A percentile compares a stretch with the other conserved stretches of the same genome.
phyloP scores from a whole-genome alignment of 805 yeast species.

The Yarrowia sp. region DNA sequence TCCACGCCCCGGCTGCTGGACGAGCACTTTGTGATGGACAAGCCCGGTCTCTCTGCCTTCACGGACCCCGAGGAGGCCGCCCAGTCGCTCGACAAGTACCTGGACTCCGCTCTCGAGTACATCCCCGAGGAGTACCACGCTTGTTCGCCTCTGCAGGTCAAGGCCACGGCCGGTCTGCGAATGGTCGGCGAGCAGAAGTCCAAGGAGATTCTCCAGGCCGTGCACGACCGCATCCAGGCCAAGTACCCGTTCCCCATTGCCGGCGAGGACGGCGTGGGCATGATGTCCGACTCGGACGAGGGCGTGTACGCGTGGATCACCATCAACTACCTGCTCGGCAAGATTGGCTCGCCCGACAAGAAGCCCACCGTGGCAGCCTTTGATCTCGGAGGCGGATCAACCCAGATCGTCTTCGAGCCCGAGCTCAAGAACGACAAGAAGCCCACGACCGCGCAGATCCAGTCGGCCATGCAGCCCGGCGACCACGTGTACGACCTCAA shows the following conservation, averaged over 20 bases:
- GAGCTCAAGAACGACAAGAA: constrained; percentile 48
- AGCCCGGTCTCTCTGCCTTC: constrained; percentile 77
- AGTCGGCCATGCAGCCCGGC: constrained; percentile 64
- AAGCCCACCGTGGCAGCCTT: constrained; percentile 93
- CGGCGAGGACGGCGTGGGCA: constrained; percentile 77
- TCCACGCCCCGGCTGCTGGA: constrained; percentile 76
- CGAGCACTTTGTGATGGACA: constrained; percentile 83
- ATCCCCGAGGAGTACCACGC: constrained; percentile 71
- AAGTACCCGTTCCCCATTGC: constrained; percentile 93
- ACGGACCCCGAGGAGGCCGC: constrained; percentile 85
- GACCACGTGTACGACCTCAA: constrained; percentile 79
- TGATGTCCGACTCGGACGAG: constrained; percentile 96
- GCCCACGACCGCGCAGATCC: constrained; percentile 15
- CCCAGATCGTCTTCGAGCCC: constrained; percentile 98
- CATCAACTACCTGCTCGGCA: constrained; percentile 86
- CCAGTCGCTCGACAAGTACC: constrained; percentile 76
- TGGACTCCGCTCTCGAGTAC: constrained; percentile 67
- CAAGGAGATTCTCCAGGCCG: constrained; percentile 67
- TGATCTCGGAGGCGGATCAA: constrained; percentile 97
- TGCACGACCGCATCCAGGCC: constrained; percentile 66
- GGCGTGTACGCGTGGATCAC: constrained; percentile 99
- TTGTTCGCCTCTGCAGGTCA: constrained; percentile 93
- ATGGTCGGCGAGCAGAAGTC: constrained; percentile 76
- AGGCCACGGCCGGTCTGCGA: constrained; percentile 97
- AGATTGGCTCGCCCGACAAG: constrained; percentile 76